Base-by-base conservation (phyloP, 306 rosid species). In the Inga oerstediana region DNA sequence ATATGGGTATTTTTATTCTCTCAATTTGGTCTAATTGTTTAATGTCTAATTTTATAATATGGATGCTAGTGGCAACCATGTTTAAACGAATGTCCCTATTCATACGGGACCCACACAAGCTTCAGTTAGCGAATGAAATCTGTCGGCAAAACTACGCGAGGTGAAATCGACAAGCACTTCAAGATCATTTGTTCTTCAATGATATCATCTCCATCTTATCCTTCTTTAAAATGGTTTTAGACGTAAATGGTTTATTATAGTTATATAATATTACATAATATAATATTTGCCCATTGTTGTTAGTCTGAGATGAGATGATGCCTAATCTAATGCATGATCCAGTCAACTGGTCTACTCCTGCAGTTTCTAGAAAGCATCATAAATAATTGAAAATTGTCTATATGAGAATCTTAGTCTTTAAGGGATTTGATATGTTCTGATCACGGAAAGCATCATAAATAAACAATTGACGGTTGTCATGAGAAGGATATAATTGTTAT, bases 341-440 rank as follows among this genome's bases (percentile, higher is more conserved):
- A 85, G 94, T 91, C 95, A 91, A 88, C 79, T 64, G 67, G 62
- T 80, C 70, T 77, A 82, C 85, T 85, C 78, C 81, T 84, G 73
- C 81, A 46, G 30, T 71, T 79, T 85, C 84, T 73, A 79, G 67
- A 84, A 79, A 71, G 22, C 59, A 72, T 45, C 24, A 45, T 46
- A 72, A 27, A 24, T 46, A 45, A 45, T 72, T 72, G 76, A 72
- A 72, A 45, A 10, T 12, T 72, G 58, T 11, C 56, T 22, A 44
- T 7, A 45, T 8, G n/a, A 71, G 54, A 4, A 71, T 71, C 75
- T 10, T 44, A 71, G 75, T 44, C 52, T n/a, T 44, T 1, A 44
- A 41, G 17, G 8, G 13, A 15, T 10, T 39, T 19, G 27, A n/a
- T 70, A 70, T 20, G 24, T 20, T 70, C 1, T 20, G 24, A 41